phyloP scores from a whole-genome alignment of 2,329 filamentous ascomycete species.

The Metarhizium humberi region DNA sequence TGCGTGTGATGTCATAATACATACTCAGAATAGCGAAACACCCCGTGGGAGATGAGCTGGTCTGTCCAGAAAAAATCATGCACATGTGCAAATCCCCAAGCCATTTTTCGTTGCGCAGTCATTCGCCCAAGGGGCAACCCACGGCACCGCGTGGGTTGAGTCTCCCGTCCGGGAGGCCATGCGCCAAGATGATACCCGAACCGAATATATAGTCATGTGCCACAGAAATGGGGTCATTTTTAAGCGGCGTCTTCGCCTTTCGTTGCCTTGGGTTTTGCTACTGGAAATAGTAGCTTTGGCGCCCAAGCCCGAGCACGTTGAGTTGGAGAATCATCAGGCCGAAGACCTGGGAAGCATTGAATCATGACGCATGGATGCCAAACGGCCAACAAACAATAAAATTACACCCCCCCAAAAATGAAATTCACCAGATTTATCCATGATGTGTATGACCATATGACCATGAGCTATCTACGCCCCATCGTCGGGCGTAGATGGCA shows the following conservation, averaged over 20 bases:
- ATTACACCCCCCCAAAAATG: not conserved
- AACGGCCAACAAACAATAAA: not conserved
- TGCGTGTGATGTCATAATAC: not conserved
- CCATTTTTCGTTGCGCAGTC: not conserved
- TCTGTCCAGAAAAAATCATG: not conserved
- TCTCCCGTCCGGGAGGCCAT: not conserved
- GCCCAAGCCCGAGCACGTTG: not conserved
- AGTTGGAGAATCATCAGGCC: not conserved
- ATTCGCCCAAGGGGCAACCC: not conserved
- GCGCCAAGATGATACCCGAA: not conserved
- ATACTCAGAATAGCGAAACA: not conserved
- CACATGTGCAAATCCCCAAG: not conserved
- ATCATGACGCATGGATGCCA: not conserved
- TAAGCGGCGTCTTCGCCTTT: not conserved
- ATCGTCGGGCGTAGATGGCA: not conserved
- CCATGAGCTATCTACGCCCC: not conserved
- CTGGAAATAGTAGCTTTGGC: not conserved
- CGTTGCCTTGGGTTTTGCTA: not conserved
- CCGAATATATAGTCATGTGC: not conserved
- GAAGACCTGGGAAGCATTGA: not conserved
- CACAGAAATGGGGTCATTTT: not conserved
- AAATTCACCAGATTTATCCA: not conserved
- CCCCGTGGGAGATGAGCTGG: not conserved
- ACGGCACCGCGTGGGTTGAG: not conserved
- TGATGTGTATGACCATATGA: not conserved